Evolutionary conservation across 352 stramenopile genomes (phyloP).

Genomic region (Globisporangium solare): DNA sequence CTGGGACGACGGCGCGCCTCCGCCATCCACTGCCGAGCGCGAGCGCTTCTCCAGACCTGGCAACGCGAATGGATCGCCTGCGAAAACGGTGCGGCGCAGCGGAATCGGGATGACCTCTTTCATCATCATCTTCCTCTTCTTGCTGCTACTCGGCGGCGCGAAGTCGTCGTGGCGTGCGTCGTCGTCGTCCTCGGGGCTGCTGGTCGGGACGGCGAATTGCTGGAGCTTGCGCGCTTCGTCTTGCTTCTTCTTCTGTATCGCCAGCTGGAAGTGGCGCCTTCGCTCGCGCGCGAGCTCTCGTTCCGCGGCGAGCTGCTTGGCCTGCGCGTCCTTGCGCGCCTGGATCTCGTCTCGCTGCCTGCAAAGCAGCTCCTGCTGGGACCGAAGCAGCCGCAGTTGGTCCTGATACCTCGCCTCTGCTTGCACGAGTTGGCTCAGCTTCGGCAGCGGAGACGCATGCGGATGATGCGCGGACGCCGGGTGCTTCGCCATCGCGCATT

Average conservation of each 20-base stretch:
- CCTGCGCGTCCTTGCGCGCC: constrained; percentile 28
- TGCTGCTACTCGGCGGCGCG: neutral
- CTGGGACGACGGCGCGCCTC: too few species aligned
- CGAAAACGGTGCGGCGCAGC: neutral
- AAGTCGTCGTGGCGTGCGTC: neutral
- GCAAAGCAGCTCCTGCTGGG: constrained; percentile 39
- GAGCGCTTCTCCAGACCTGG: too few species aligned
- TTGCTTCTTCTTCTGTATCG: constrained; percentile 32
- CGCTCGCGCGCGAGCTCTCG: constrained; percentile 28
- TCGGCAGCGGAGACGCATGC: constrained; percentile 28
- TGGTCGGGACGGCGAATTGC: constrained; percentile 12
- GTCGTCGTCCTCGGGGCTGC: constrained; percentile 3
- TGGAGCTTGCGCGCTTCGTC: constrained; percentile 43
- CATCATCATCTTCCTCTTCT: constrained; percentile 18
- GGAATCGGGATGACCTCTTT: constrained; percentile 12
- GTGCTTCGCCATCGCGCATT: constrained; percentile 13
- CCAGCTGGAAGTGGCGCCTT: constrained; percentile 28
- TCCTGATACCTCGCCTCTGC: constrained; percentile 51
- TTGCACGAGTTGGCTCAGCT: constrained; percentile 45
- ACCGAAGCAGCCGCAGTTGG: constrained; percentile 39
- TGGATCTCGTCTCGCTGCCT: constrained; percentile 42
- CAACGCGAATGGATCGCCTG: too few species aligned
- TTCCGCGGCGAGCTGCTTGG: constrained; percentile 24
- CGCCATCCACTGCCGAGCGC: too few species aligned
- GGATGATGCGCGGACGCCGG: neutral